Conservation (phyloP, 148 eudicot species). For the Suaeda aralocaspica region DNA sequence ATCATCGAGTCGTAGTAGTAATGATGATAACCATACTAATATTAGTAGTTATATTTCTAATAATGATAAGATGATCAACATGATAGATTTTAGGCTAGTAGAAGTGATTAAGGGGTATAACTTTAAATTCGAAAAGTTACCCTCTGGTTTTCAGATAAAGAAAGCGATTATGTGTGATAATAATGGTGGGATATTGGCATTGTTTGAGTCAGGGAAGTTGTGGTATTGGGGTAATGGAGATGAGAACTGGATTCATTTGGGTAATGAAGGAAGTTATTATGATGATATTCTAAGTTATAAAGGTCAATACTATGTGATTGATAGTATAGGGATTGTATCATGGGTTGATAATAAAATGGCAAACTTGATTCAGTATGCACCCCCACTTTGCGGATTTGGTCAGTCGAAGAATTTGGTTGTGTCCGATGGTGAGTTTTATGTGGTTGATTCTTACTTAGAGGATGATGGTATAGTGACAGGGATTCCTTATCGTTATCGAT, state of each 20-base stretch:
- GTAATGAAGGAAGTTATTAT: not conserved
- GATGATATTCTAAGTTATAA: constrained; percentile 14
- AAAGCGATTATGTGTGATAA: constrained; percentile 7
- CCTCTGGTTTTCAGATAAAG: not conserved
- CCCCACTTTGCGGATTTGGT: constrained; percentile 18
- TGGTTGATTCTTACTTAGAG: constrained; percentile 11
- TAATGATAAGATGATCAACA: not conserved
- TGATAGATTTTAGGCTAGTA: constrained; percentile 7
- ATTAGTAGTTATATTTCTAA: not conserved
- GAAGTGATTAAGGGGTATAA: not conserved
- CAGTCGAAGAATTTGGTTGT: constrained; percentile 16
- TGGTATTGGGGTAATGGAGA: not conserved
- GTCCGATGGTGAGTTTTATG: constrained; percentile 10
- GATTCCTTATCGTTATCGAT: no score
- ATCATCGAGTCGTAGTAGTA: no score
- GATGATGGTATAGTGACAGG: not conserved
- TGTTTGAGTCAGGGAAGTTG: constrained; percentile 2
- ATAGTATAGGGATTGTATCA: constrained; percentile 10
- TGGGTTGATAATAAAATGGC: constrained; percentile 15
- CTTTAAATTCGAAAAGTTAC: not conserved
- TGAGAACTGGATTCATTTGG: constrained; percentile 3
- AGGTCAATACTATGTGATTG: constrained; percentile 10
- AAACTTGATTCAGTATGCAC: constrained; percentile 19
- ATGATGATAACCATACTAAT: no score
- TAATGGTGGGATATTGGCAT: not conserved